Evolutionary conservation across 768 basidiomycete genomes (phyloP).

Genomic region (Lentinula detonsa): DNA sequence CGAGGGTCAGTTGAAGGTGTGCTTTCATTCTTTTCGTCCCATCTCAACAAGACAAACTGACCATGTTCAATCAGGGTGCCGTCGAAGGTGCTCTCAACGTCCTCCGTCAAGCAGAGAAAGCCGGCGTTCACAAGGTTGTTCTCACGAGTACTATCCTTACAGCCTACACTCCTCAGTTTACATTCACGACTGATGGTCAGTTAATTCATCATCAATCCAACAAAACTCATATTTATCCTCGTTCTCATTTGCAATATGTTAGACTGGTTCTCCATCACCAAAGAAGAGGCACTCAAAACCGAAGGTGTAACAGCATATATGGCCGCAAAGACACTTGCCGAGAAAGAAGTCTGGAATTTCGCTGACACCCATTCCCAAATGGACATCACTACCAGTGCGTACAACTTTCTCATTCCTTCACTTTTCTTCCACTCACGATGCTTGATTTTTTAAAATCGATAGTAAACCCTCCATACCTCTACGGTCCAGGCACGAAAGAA

Average conservation of each 20-base stretch:
- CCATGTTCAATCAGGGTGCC: constrained; percentile 16
- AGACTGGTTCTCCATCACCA: constrained; percentile 28
- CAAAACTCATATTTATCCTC: not conserved
- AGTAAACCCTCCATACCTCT: constrained; percentile 28
- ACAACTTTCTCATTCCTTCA: not conserved
- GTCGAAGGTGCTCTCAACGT: constrained; percentile 29
- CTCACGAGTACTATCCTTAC: constrained; percentile 25
- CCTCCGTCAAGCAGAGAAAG: constrained; percentile 27
- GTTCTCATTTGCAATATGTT: not conserved
- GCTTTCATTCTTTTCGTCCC: not conserved
- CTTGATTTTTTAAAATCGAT: too few species aligned
- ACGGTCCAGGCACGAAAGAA: constrained; percentile 23
- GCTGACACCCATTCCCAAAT: constrained; percentile 28
- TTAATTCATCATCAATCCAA: not conserved
- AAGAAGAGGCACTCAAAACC: constrained; percentile 20
- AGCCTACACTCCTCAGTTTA: constrained; percentile 12
- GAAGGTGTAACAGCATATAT: constrained; percentile 21
- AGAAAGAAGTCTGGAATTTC: constrained; percentile 33
- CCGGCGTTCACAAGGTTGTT: constrained; percentile 23
- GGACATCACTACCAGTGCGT: constrained; percentile 27
- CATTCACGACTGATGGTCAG: constrained; percentile 20
- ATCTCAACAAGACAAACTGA: not conserved
- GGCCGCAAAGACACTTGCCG: constrained; percentile 30
- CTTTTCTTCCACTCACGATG: not conserved
- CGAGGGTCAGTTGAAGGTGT: constrained; percentile 11